Conservation (phyloP, 2,329 filamentous ascomycete genomes). For the Xylaria sp. region DNA sequence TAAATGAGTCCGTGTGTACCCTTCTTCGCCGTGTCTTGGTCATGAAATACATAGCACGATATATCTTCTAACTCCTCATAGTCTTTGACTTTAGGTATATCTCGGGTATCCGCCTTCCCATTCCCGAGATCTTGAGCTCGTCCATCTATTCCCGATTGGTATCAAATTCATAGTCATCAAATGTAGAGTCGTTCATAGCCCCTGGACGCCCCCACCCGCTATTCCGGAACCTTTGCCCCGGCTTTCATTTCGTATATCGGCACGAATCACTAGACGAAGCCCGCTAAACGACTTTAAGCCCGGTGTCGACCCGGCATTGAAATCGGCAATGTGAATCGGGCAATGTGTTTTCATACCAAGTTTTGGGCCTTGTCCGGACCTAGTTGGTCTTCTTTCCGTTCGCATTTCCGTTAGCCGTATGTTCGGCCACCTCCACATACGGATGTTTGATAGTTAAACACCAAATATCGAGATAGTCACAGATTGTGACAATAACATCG, state of each 20-base stretch:
- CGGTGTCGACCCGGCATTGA: neutral
- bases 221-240: neutral
- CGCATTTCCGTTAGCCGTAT: conserved; percentile 34
- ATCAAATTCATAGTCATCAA: conserved; percentile 21
- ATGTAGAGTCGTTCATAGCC: neutral
- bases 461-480: conserved; percentile 98
- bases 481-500: conserved; percentile 96
- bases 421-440: conserved; percentile 59
- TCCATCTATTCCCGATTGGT: conserved; percentile 5
- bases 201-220: neutral
- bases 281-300: neutral
- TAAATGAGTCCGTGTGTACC: neutral
- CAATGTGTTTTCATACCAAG: neutral
- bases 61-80: neutral
- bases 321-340: no score
- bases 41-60: neutral
- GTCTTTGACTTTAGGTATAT: neutral
- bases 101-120: neutral
- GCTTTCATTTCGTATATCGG: neutral
- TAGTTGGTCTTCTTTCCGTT: conserved; percentile 53
- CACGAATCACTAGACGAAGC: neutral
- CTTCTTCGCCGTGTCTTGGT: neutral
- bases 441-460: conserved; percentile 96
- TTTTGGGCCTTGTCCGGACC: neutral
- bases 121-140: neutral